Evolutionary conservation across 768 basidiomycete species (phyloP), one percentile per base, ranked within the genome.

Genomic region (Fistulinella prunicolor): DNA sequence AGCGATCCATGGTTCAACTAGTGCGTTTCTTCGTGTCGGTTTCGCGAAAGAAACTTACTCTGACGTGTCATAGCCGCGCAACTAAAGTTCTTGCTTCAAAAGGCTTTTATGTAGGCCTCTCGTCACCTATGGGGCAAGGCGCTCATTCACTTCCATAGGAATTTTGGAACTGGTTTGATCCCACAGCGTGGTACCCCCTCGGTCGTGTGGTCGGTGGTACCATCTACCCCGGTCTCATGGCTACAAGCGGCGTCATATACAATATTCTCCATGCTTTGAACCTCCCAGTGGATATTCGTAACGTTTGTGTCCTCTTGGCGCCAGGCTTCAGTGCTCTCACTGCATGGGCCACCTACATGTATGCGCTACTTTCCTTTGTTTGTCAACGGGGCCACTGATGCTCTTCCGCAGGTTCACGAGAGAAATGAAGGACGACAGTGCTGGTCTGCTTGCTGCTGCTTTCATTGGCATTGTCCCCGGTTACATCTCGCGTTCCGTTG

Each of bases 161-260:
- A 83, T 98, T 99, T 73, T 99, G 96, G 96, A 99, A 99, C 64
- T 99, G 96, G 96, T 99, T 99, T 65, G 96, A 99, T 70, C 94
- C 94, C 19, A 96, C 95, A 4, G 95, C 95, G 57, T 99, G 96
- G 96, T 98, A 99, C 61, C 96, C 96, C 10, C 83, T 99, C 0
- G 96, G 96, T 38, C 92, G 96, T 60, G 94, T 96, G 42, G 96
- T 98, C 37, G 96, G 96, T 44, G 95, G 95, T 42, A 99, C 96
- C 13, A 89, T 99, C 60, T 99, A 97, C 65, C 96, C 96, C 16
- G 96, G 96, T 53, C 74, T 98, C 32, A 99, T 98, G 96, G 92
- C 90, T 22, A 99, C 96, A 20, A 92, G 92, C 56, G 96, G 95
- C 44, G 83, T 97, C 59, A 99, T 99, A 63, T 97, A 94, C 79